Evolutionary conservation across 225 moss, liverwort and hornwort genomes (phyloP).

Genomic region (Sphagnum tenellum): DNA sequence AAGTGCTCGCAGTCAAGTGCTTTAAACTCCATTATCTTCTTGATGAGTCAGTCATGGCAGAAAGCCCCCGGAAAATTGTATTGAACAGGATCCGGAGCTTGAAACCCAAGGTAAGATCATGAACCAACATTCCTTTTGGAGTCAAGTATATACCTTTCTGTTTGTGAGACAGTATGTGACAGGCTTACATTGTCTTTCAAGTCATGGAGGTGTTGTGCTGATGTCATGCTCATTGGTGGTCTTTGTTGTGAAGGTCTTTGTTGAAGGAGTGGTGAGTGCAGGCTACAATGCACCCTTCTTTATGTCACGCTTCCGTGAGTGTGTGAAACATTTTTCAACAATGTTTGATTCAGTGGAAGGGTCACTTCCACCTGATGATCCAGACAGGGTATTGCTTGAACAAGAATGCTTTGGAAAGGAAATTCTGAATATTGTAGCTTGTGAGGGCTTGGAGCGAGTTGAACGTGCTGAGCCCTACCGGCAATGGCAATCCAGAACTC

Average conservation of each 20-base stretch:
- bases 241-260: conserved; percentile 22
- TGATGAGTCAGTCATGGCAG: conserved; percentile 81
- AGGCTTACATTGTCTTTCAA: too few species aligned
- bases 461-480: conserved; percentile 63
- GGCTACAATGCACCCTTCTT: conserved; percentile 91
- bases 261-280: conserved; percentile 58
- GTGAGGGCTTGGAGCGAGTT: conserved; percentile 79
- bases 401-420: conserved; percentile 61
- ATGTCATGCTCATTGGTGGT: neutral
- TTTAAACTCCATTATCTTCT: conserved; percentile 70
- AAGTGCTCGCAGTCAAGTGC: conserved; percentile 66
- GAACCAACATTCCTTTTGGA: neutral
- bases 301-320: conserved; percentile 66
- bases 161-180: neutral
- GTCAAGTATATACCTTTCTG: neutral
- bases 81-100: conserved; percentile 56
- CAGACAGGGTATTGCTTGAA: conserved; percentile 39
- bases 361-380: conserved; percentile 37
- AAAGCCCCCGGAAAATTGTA: conserved; percentile 65
- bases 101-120: conserved; percentile 45
- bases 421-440: conserved; percentile 73
- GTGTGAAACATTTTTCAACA: conserved; percentile 38
- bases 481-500: conserved; percentile 74
- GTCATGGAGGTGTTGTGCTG: too few species aligned
- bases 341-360: conserved; percentile 46